A percentile compares a stretch with the other conserved stretches of the same genome.
Conservation (phyloP, 1,284 basidiomycete genomes). For the Gymnopus androsaceus region DNA sequence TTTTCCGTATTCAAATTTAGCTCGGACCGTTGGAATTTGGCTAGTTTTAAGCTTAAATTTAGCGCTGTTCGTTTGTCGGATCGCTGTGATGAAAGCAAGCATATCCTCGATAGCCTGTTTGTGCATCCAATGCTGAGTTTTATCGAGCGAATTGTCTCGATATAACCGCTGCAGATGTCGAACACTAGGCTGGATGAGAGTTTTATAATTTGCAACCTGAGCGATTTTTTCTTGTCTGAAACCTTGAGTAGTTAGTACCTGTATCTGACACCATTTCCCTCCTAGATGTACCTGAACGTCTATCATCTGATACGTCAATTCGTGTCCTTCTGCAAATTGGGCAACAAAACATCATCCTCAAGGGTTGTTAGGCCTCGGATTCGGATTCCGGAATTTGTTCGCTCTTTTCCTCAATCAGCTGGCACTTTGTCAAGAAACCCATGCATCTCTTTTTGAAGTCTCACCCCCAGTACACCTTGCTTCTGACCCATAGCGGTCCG, state of each 20-base stretch:
- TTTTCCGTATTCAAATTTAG: no score
- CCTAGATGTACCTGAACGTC: no score
- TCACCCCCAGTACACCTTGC: background rate
- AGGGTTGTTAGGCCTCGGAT: background rate
- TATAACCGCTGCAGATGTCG: background rate
- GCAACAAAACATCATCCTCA: no score
- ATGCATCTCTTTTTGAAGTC: background rate
- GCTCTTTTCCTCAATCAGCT: no score
- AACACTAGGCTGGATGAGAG: constrained; percentile 5
- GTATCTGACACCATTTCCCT: background rate
- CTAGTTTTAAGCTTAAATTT: no score
- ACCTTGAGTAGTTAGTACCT: background rate
- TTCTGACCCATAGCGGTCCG: background rate
- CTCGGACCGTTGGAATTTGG: no score
- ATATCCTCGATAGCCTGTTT: background rate
- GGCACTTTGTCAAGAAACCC: no score
- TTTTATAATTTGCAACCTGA: constrained; percentile 11
- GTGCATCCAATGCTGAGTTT: constrained; percentile 3
- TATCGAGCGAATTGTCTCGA: background rate
- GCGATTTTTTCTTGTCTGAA: background rate
- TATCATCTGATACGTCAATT: no score
- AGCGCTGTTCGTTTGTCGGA: no score
- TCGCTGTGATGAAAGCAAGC: constrained; percentile 8
- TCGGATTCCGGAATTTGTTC: constrained; percentile 1
- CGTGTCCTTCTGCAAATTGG: no score